Evolutionary conservation across 148 eudicot species (phyloP), one percentile per base, ranked within the genome.

Genomic region (Vaccinium darrowii): DNA sequence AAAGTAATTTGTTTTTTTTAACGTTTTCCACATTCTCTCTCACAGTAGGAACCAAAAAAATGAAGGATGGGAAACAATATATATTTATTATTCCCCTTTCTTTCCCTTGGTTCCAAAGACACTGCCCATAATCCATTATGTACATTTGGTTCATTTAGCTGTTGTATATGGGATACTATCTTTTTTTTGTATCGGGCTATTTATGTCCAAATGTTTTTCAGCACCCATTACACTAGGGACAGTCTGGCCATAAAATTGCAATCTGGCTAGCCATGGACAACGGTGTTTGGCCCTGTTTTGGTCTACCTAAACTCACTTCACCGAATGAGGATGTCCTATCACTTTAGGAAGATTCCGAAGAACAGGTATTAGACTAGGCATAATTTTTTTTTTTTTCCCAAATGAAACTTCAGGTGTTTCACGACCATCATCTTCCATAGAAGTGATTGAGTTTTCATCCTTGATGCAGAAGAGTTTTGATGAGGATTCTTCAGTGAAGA

Each of bases 221-320:
- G 98, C 80, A 90, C 92, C 16, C 98, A 95, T 89, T 95, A 93
- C 79, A 90, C 92, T 25, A 98, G 98, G 39, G 67, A 71, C 1
- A 84, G 82, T 15, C 56, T 27, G 81, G 80, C 77, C 67, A 84
- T 94, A 87, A 78, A 62, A 52, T 89, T 95, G 82, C 12, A 82
- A 8, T 63, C 90, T 23, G 96, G 27, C 27, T 27, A 95, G 82
- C 87, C 93, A 15, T 96, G 99, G 99, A 96, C 89, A 84, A 96
- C 93, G 90, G 97, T 94, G 7, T 94, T 92, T 58, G 99, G 99
- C 74, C 99, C 98, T n/a, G 95, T 91, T 85, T 90, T 92, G 23
- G 60, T 96, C 84, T 93, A 96, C 82, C 52, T 94, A 30, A 96
- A 96, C 82, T 86, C 95, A 0, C 69, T 71, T 81, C 88, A 33